These are phyloP conservation scores for Aurifilum marmelostoma DNA, from an alignment of 2,329 filamentous ascomycete genomes.

Conservation along the genomic window DNA sequence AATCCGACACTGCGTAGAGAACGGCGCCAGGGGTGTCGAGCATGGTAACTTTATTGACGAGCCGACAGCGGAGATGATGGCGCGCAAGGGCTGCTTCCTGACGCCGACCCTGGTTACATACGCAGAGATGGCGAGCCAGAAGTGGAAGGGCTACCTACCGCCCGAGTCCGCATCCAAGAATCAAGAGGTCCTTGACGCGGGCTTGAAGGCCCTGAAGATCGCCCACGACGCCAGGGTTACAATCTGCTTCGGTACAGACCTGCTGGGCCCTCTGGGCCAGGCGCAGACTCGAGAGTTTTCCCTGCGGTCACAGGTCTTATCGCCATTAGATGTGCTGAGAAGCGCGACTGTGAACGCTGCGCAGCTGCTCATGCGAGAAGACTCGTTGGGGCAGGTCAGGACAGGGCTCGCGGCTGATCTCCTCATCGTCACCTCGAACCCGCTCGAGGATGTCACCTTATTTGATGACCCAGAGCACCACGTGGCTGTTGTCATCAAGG, in stretches of 20 bases:
- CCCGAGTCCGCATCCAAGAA: constrained; percentile 50
- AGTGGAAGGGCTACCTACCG: constrained; percentile 46
- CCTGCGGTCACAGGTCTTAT: constrained; percentile 47
- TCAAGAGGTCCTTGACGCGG: constrained; percentile 48
- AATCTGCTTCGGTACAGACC: constrained; percentile 58
- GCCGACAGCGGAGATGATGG: constrained; percentile 50
- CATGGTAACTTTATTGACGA: constrained; percentile 45
- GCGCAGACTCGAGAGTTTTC: constrained; percentile 55
- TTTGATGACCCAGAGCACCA: constrained; percentile 50
- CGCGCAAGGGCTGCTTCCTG: constrained; percentile 49
- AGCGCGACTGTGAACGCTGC: constrained; percentile 56
- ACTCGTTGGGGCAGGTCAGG: constrained; percentile 51
- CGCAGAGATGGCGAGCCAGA: constrained; percentile 47
- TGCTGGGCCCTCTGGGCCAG: constrained; percentile 52
- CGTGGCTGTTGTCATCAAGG: constrained; percentile 54
- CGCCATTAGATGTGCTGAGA: constrained; percentile 48
- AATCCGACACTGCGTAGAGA: constrained; percentile 54
- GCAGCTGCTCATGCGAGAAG: constrained; percentile 46
- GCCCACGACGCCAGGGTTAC: constrained; percentile 53
- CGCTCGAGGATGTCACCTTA: constrained; percentile 54
- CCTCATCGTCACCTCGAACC: constrained; percentile 52
- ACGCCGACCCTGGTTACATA: constrained; percentile 58
- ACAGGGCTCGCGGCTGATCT: constrained; percentile 55
- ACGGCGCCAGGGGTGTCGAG: constrained; percentile 55
- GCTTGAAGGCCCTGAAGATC: constrained; percentile 49